These are phyloP conservation scores for Xylaria sp. DNA, from an alignment of 2,329 filamentous ascomycete genomes.

Conservation along the genomic window DNA sequence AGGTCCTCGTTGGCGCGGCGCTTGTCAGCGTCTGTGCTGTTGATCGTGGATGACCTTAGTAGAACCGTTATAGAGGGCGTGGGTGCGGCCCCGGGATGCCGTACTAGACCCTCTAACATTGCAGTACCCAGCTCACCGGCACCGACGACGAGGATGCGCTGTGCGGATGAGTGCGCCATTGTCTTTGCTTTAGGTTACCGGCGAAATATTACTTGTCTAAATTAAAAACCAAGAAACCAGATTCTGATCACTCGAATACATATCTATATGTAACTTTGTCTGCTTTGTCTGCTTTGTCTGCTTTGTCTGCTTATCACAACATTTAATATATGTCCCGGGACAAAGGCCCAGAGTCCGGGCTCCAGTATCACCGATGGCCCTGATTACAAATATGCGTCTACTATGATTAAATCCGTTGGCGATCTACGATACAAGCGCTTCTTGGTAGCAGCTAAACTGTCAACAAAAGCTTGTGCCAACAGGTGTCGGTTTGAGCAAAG, in stretches of 20 bases:
- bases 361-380: constrained; percentile 18
- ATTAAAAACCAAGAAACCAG: not conserved
- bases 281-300: no score
- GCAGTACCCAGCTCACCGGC: constrained; percentile 72
- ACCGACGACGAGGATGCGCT: constrained; percentile 67
- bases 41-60: constrained; percentile 60
- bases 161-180: constrained; percentile 19
- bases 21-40: constrained; percentile 52
- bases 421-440: not conserved
- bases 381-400: constrained; percentile 24
- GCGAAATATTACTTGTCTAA: no score
- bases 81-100: constrained; percentile 51
- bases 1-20: constrained; percentile 49
- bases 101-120: constrained; percentile 61
- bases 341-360: no score
- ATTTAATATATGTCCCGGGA: no score
- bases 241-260: not conserved
- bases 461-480: no score
- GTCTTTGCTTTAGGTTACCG: not conserved
- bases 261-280: not conserved
- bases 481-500: not conserved
- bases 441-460: not conserved
- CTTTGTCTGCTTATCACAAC: no score
- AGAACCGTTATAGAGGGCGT: constrained; percentile 59
- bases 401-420: constrained; percentile 4